These are phyloP conservation scores for Fagopyrum homotropicum DNA, from an alignment of 148 eudicot species.

Conservation along the genomic window DNA sequence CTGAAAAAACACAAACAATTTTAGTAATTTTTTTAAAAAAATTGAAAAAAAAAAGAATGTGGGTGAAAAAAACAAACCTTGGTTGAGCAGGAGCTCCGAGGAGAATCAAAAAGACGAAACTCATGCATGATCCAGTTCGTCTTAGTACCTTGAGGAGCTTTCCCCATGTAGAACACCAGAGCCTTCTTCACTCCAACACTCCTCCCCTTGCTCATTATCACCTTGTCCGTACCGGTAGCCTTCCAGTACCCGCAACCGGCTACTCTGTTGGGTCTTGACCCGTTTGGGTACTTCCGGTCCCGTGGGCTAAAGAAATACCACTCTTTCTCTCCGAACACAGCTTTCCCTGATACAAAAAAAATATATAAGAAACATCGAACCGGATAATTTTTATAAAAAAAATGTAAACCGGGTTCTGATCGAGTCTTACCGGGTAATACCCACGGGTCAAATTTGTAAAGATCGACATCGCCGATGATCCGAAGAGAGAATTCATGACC, in stretches of 20 bases:
- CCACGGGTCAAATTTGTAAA: constrained; percentile 43
- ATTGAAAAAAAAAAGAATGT: neutral
- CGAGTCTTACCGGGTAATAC: constrained; percentile 26
- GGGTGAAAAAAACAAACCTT: neutral
- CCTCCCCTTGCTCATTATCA: constrained; percentile 38
- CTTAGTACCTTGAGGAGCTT: constrained; percentile 74
- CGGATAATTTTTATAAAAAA: neutral
- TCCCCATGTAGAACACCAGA: constrained; percentile 67
- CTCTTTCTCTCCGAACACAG: constrained; percentile 70
- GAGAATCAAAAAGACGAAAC: constrained; percentile 52
- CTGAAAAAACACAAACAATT: constrained; percentile 18
- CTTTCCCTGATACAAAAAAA: constrained; percentile 33
- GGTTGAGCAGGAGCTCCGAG: neutral
- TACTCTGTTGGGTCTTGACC: constrained; percentile 66
- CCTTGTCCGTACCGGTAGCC: constrained; percentile 76
- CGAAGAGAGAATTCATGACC: constrained; percentile 23
- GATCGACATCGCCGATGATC: constrained; percentile 28
- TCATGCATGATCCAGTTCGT: constrained; percentile 96
- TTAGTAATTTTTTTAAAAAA: no score
- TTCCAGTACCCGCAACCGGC: constrained; percentile 88
- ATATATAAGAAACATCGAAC: neutral
- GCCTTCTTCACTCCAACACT: constrained; percentile 77
- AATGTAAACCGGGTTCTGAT: neutral
- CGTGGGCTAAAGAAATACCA: constrained; percentile 83
- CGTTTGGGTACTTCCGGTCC: constrained; percentile 78